Conservation (phyloP, 2,329 filamentous ascomycete genomes). For the Sporothrix luriei region DNA sequence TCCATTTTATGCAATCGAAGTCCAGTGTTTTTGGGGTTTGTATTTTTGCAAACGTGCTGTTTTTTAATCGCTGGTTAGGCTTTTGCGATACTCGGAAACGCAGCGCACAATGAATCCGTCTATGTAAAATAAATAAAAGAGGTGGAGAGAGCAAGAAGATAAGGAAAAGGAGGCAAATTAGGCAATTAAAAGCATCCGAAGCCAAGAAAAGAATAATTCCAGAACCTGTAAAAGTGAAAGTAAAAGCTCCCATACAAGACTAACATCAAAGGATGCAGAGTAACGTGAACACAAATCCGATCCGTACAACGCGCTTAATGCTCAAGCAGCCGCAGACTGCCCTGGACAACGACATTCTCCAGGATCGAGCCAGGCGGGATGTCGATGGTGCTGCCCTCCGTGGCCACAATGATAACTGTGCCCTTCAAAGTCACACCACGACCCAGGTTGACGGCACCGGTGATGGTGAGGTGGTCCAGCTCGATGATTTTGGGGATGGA, state of each 20-base stretch:
- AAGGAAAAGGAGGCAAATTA: constrained; percentile 5
- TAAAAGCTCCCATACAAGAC: background rate
- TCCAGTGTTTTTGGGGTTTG: background rate
- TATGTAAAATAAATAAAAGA: constrained; percentile 12
- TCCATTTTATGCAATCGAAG: too few relatives aligned
- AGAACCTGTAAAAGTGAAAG: background rate
- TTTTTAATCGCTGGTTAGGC: constrained; percentile 11
- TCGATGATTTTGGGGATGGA: constrained; percentile 90
- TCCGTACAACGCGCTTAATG: constrained; percentile 50
- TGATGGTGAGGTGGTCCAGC: constrained; percentile 94
- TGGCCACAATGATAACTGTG: constrained; percentile 98
- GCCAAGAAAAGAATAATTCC: constrained; percentile 12
- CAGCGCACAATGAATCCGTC: constrained; percentile 16
- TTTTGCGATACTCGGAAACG: constrained; percentile 11
- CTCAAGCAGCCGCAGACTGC: constrained; percentile 77
- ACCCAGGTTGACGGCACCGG: constrained; percentile 93
- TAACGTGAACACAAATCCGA: background rate
- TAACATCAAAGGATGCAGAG: constrained; percentile 1
- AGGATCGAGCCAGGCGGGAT: constrained; percentile 94
- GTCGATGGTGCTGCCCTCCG: constrained; percentile 96
- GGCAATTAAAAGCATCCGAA: constrained; percentile 1
- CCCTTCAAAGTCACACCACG: constrained; percentile 95
- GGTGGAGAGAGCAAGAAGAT: background rate
- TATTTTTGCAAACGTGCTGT: background rate
- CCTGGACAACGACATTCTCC: constrained; percentile 98